These are phyloP conservation scores for Colletotrichum kahawae DNA, from an alignment of 2,329 filamentous ascomycete genomes.

Conservation along the genomic window DNA sequence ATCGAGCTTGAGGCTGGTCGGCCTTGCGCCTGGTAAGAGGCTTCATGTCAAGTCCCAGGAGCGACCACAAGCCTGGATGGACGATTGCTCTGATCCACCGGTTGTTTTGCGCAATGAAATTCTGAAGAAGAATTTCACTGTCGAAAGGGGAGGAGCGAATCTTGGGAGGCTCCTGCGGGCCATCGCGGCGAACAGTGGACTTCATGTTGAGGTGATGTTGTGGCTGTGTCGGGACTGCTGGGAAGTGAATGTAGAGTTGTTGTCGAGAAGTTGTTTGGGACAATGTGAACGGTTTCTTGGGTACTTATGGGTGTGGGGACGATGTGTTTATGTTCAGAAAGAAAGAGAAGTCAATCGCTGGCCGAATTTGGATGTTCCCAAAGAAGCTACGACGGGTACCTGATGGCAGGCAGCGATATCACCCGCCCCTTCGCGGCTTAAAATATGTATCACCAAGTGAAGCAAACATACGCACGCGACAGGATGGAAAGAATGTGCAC, in stretches of 20 bases:
- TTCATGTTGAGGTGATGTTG: background rate
- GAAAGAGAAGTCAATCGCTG: background rate
- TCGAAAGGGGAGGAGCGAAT: background rate
- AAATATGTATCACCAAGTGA: too few species aligned
- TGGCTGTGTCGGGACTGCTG: background rate
- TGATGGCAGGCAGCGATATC: background rate
- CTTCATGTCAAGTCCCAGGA: background rate
- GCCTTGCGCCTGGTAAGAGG: background rate
- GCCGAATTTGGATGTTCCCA: background rate
- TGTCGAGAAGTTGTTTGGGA: background rate
- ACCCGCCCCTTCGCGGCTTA: background rate
- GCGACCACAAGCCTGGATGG: background rate
- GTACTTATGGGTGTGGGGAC: background rate
- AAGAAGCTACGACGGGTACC: background rate
- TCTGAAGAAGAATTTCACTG: background rate
- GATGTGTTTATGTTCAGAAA: background rate
- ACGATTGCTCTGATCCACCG: background rate
- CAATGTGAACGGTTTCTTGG: background rate
- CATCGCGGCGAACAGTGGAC: background rate
- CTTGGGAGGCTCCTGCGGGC: background rate
- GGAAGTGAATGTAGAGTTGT: background rate
- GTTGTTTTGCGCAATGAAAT: background rate
- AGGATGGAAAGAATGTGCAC: background rate
- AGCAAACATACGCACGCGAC: background rate
- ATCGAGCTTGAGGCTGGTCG: background rate